phyloP scores from a whole-genome alignment of 2,329 filamentous ascomycete species.

The Basipetospora chlamydospora region DNA sequence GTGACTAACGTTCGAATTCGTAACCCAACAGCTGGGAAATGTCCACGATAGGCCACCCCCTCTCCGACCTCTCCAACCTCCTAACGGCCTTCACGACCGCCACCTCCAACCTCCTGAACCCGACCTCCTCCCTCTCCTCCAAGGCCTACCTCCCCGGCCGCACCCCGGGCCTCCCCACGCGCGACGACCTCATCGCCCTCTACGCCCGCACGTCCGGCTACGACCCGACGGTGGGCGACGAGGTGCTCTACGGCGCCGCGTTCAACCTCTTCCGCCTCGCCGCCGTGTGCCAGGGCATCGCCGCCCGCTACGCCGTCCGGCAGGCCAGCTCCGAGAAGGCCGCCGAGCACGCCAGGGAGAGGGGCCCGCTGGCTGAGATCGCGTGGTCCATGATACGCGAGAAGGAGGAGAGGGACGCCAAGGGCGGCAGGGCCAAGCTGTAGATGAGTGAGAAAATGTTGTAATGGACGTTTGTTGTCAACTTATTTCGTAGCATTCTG shows the following conservation, averaged over 20 bases:
- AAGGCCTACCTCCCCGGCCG: conserved; percentile 44
- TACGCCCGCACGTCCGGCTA: conserved; percentile 29
- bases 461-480: no score
- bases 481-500: no score
- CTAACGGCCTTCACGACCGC: conserved; percentile 26
- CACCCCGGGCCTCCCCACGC: conserved; percentile 46
- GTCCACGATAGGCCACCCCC: conserved; percentile 91
- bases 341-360: conserved; percentile 52
- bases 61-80: conserved; percentile 81
- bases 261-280: conserved; percentile 48
- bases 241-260: conserved; percentile 46
- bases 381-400: conserved; percentile 57
- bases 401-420: conserved; percentile 1
- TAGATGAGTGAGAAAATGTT: no score
- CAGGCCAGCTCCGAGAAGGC: conserved; percentile 86
- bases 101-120: conserved; percentile 11
- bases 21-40: conserved; percentile 86
- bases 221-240: conserved; percentile 40
- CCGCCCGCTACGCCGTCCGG: conserved; percentile 66
- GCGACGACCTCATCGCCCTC: conserved; percentile 25
- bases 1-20: no score
- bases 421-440: conserved; percentile 4
- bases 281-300: conserved; percentile 73
- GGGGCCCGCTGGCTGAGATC: conserved; percentile 58
- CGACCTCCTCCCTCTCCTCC: conserved; percentile 9